Base-by-base conservation (phyloP, 1,139 yeast genomes). In the Candida smagusa region DNA sequence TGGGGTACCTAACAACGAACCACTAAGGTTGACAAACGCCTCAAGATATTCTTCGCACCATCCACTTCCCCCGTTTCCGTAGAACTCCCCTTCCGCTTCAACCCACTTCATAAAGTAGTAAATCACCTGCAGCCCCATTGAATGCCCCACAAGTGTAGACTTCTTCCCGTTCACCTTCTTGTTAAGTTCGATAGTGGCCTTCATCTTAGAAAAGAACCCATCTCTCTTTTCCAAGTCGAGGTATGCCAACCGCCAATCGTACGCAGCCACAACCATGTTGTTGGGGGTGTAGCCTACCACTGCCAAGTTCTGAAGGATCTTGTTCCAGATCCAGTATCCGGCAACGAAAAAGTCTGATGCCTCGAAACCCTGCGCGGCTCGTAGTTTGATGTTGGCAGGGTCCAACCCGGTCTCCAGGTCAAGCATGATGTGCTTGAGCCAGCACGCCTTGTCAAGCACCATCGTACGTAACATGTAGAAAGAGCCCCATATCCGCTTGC, bases 311-410 rank as follows among this genome's bases (percentile, higher is more conserved):
- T 92, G 96, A 12, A 92, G 68, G 39, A 92, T 79, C 58, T 94
- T 92, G 58, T 88, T 88, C 98, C 98, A 92, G 51, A 92, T 87
- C 98, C 98, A 92, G 61, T 92, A 92, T 0, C 98, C 98, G 4
- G 97, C 88, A 60, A 92, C 81, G 56, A 92, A 92, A 61, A 89
- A 92, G 62, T 92, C 98, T 0, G 96, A 94, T 1, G 97, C 95
- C 51, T 92, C 97, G 61, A 92, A 87, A 0, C 98, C 98, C 56
- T 87, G 96, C 0, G 96, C 94, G 0, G 98, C 95, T 42, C 98
- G 68, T 27, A 92, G 58, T 47, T 74, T 84, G 50, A 86, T 75
- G 36, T 84, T 76, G 0, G 85, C 84, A 0, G 98, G 98, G 57
- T 92, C 98, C 30, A 92, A 65, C 0, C 98, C 98, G 0, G 98